Evolutionary conservation across 2,329 filamentous ascomycete genomes (phyloP).

Genomic region (Aspergillus neotritici): DNA sequence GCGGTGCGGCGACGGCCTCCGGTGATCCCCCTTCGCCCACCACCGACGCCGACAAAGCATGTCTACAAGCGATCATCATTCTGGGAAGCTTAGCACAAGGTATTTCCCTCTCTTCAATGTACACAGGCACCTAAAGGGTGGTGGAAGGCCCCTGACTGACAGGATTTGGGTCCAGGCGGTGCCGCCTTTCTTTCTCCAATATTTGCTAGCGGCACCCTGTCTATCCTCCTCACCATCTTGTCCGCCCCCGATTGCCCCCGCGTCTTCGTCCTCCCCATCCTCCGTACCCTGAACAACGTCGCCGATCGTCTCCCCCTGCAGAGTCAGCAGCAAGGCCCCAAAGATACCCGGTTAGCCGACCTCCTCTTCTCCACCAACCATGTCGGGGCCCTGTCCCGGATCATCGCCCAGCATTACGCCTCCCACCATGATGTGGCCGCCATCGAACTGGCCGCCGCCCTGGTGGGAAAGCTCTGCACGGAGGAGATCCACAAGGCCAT

Average conservation of each 20-base stretch:
- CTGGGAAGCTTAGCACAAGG: slow-evolving; percentile 79
- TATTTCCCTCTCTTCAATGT: slow-evolving; percentile 33
- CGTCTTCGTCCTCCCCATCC: slow-evolving; percentile 64
- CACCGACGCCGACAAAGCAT: slow-evolving; percentile 60
- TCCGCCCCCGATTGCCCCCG: slow-evolving; percentile 59
- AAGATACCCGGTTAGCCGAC: slow-evolving; percentile 53
- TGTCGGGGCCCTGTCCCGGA: slow-evolving; percentile 57
- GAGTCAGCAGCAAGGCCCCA: slow-evolving; percentile 45
- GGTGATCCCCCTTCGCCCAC: slow-evolving; percentile 33
- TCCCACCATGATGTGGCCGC: slow-evolving; percentile 50
- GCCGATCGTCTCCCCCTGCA: slow-evolving; percentile 59
- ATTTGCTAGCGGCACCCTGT: slow-evolving; percentile 61
- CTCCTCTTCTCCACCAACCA: slow-evolving; percentile 59
- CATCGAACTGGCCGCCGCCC: slow-evolving; percentile 37
- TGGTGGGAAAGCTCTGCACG: slow-evolving; percentile 60
- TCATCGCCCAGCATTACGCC: slow-evolving; percentile 57
- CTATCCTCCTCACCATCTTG: slow-evolving; percentile 64
- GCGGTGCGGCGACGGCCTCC: slow-evolving; percentile 20
- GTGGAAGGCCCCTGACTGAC: slow-evolving; percentile 14
- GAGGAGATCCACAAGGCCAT: slow-evolving; percentile 64
- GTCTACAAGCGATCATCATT: slow-evolving; percentile 77
- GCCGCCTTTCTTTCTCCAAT: slow-evolving; percentile 72
- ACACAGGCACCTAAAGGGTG: neutral
- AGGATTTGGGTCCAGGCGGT: slow-evolving; percentile 54
- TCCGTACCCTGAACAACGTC: slow-evolving; percentile 69